Evolutionary conservation across 352 stramenopile genomes (phyloP).

Genomic region (Pythium utonaiense): DNA sequence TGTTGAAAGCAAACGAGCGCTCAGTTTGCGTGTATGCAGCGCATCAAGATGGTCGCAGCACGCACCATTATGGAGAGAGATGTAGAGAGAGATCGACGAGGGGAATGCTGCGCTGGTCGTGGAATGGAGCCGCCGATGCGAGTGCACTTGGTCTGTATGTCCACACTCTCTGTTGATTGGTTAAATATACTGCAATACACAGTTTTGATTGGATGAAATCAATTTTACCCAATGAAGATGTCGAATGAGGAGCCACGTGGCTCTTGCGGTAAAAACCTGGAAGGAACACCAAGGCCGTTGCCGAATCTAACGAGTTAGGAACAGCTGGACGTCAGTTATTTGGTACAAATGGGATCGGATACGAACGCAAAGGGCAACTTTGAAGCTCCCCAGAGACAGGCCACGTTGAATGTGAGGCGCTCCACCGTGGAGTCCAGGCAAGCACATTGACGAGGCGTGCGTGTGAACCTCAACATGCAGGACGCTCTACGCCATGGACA

Average conservation of each 20-base stretch:
- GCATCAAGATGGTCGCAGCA: too few relatives aligned
- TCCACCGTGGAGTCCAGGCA: background rate
- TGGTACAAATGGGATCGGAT: background rate
- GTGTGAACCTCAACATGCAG: background rate
- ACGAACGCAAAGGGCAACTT: slow-evolving; percentile 5
- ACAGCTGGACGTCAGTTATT: background rate
- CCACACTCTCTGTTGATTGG: slow-evolving; percentile 1
- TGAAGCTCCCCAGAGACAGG: slow-evolving; percentile 1
- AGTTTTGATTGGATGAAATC: slow-evolving; percentile 13
- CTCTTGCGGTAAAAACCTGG: slow-evolving; percentile 16
- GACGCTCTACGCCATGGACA: background rate
- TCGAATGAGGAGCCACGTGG: slow-evolving; percentile 20
- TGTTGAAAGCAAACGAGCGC: slow-evolving; percentile 11
- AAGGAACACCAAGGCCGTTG: slow-evolving; percentile 3
- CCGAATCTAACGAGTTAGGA: background rate
- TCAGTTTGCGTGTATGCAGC: background rate
- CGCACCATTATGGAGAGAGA: slow-evolving; percentile 24
- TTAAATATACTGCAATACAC: background rate
- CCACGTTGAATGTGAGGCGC: background rate
- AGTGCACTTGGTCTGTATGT: slow-evolving; percentile 10
- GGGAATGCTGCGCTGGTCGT: slow-evolving; percentile 2
- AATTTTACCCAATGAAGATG: slow-evolving; percentile 17
- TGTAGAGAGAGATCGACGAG: background rate
- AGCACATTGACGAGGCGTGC: background rate
- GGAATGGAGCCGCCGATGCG: slow-evolving; percentile 7